A percentile compares a stretch with the other conserved stretches of the same genome.
These are phyloP conservation scores for Beauveria scarabaeidicola DNA, from an alignment of 2,329 filamentous ascomycete genomes.

Conservation along the genomic window DNA sequence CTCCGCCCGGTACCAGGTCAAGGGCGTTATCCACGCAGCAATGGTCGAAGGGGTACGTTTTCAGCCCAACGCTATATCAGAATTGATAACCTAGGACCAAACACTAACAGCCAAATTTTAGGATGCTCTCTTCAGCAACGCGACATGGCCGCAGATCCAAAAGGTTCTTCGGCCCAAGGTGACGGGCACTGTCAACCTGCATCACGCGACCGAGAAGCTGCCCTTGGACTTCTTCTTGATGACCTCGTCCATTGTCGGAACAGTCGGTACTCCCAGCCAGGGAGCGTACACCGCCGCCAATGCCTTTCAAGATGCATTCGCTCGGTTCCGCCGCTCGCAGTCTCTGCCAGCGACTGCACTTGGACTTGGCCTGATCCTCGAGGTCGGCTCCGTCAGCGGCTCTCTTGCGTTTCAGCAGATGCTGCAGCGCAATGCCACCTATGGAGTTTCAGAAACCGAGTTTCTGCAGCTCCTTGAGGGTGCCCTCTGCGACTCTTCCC, in stretches of 20 bases:
- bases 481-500: not conserved
- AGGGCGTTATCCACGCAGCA: constrained; percentile 30
- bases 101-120: not conserved
- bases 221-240: constrained; percentile 21
- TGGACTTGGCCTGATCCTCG: constrained; percentile 17
- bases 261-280: constrained; percentile 15
- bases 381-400: constrained; percentile 12
- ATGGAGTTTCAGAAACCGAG: not conserved
- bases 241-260: constrained; percentile 11
- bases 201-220: constrained; percentile 13
- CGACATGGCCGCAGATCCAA: not conserved
- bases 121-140: not conserved
- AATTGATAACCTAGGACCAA: not conserved
- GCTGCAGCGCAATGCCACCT: not conserved
- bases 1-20: constrained; percentile 8
- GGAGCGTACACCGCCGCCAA: constrained; percentile 20
- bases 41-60: constrained; percentile 26
- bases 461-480: not conserved
- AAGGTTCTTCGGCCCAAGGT: constrained; percentile 18
- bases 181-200: constrained; percentile 18
- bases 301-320: constrained; percentile 22
- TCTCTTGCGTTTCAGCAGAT: not conserved
- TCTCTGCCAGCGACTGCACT: constrained; percentile 19
- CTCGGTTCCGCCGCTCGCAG: constrained; percentile 16
- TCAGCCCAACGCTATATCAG: too few species aligned